Percentiles rank a stretch among this genome's conserved stretches.
These are phyloP conservation scores for Neonectria neomacrospora DNA, from an alignment of 2,329 filamentous ascomycete genomes.

Conservation along the genomic window DNA sequence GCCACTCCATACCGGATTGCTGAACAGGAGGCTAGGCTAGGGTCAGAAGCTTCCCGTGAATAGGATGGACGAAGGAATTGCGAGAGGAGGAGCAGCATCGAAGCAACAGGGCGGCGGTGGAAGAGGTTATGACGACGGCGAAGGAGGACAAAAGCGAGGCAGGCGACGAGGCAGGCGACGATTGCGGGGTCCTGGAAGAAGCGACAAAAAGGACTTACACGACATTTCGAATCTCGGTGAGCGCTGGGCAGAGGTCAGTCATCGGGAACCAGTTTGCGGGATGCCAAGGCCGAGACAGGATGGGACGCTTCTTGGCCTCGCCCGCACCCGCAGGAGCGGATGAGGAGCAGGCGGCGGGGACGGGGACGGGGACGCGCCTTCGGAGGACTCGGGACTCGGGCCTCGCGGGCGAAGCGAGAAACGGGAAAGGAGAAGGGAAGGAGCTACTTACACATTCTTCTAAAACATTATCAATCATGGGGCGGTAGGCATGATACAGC, in stretches of 20 bases:
- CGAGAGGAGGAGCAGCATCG: background rate
- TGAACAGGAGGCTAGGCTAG: constrained; percentile 65
- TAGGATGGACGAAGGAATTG: background rate
- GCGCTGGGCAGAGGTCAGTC: constrained; percentile 55
- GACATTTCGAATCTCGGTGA: constrained; percentile 62
- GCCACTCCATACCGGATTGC: constrained; percentile 66
- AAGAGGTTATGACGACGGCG: constrained; percentile 8
- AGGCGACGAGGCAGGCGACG: constrained; percentile 21
- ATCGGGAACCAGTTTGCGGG: constrained; percentile 35
- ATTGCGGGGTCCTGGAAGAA: constrained; percentile 19
- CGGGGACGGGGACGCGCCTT: constrained; percentile 12
- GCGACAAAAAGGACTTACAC: constrained; percentile 53
- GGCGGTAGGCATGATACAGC: constrained; percentile 49
- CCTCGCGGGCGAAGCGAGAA: constrained; percentile 22
- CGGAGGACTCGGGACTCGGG: constrained; percentile 8
- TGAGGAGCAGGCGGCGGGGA: constrained; percentile 12
- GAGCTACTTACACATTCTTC: constrained; percentile 56
- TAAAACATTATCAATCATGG: constrained; percentile 53
- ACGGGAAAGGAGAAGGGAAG: constrained; percentile 14
- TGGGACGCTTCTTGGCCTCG: constrained; percentile 44
- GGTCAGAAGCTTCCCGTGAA: constrained; percentile 30
- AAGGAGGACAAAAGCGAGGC: constrained; percentile 8
- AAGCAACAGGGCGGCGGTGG: constrained; percentile 17
- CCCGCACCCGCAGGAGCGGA: constrained; percentile 32
- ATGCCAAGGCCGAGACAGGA: constrained; percentile 49